A percentile compares a stretch with the other conserved stretches of the same genome.
phyloP scores from a whole-genome alignment of 1,139 yeast species.

The Blastobotrys proliferans region DNA sequence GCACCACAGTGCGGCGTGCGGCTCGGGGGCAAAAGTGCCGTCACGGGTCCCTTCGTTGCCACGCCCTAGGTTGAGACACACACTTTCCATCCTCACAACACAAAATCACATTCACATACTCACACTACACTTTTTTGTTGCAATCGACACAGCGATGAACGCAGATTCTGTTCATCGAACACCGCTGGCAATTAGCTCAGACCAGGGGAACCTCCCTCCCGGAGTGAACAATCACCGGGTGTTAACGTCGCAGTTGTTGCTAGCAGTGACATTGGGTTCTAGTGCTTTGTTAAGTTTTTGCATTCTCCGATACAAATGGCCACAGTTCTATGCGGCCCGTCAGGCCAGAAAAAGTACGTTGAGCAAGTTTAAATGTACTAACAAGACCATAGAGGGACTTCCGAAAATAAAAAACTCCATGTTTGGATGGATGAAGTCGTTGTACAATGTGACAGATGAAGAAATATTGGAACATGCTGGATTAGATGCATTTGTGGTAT shows the following conservation, averaged over 20 bases:
- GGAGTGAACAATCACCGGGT: too few relatives aligned
- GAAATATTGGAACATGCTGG: constrained; percentile 89
- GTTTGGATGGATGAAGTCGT: constrained; percentile 75
- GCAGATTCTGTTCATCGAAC: too few relatives aligned
- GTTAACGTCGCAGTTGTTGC: constrained; percentile 34
- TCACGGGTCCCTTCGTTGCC: too few relatives aligned
- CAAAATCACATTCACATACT: too few relatives aligned
- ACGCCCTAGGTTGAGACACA: too few relatives aligned
- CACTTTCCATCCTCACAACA: too few relatives aligned
- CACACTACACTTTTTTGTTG: too few relatives aligned
- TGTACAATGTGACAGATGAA: constrained; percentile 62
- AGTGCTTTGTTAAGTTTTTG: constrained; percentile 64
- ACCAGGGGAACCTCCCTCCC: too few relatives aligned
- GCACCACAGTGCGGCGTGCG: too few relatives aligned
- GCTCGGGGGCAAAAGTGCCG: too few relatives aligned
- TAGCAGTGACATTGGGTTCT: constrained; percentile 61
- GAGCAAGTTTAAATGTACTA: neutral
- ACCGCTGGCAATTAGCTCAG: too few relatives aligned
- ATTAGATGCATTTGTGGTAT: constrained; percentile 74
- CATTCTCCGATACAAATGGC: constrained; percentile 59
- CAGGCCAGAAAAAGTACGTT: constrained; percentile 28
- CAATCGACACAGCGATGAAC: too few relatives aligned
- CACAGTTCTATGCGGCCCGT: constrained; percentile 65
- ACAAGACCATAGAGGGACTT: constrained; percentile 27
- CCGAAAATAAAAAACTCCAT: constrained; percentile 47